Conservation (phyloP, 805 yeast species). For the Naumovozyma castellii region DNA sequence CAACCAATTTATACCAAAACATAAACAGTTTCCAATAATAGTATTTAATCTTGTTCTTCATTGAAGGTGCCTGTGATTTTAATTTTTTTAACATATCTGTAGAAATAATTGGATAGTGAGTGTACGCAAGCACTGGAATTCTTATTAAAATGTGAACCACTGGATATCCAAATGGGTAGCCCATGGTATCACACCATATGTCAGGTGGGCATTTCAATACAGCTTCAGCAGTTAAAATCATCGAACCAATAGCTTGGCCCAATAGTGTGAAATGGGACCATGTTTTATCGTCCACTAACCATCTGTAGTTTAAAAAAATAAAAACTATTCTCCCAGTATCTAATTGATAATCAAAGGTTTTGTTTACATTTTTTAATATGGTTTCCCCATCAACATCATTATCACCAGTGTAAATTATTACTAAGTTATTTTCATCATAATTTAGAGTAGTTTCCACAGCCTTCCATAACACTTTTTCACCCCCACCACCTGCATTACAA, state of each 20-base stretch:
- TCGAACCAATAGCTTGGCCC: conserved; percentile 82
- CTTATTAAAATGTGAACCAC: conserved; percentile 43
- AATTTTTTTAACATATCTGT: conserved; percentile 72
- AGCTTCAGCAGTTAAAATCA: conserved; percentile 61
- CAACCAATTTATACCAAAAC: conserved; percentile 54
- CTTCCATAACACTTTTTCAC: conserved; percentile 93
- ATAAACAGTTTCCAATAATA: conserved; percentile 67
- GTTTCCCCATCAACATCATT: conserved; percentile 37
- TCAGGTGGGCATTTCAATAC: conserved; percentile 65
- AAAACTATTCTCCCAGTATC: conserved; percentile 50
- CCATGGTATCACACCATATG: conserved; percentile 90
- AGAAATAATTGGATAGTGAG: conserved; percentile 92
- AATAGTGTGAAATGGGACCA: conserved; percentile 77
- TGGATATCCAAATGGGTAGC: conserved; percentile 81
- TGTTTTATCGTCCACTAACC: conserved; percentile 54
- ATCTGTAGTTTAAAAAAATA: conserved; percentile 46
- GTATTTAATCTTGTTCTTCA: conserved; percentile 34
- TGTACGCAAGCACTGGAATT: conserved; percentile 76
- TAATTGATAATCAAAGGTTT: conserved; percentile 47
- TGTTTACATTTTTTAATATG: conserved; percentile 43
- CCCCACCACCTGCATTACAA: conserved; percentile 96
- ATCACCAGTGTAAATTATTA: conserved; percentile 67
- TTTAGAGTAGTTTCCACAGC: conserved; percentile 67
- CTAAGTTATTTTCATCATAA: conserved; percentile 41
- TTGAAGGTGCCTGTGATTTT: conserved; percentile 20